Conservation (phyloP, 2,329 filamentous ascomycete genomes). For the Fusarium buharicum region DNA sequence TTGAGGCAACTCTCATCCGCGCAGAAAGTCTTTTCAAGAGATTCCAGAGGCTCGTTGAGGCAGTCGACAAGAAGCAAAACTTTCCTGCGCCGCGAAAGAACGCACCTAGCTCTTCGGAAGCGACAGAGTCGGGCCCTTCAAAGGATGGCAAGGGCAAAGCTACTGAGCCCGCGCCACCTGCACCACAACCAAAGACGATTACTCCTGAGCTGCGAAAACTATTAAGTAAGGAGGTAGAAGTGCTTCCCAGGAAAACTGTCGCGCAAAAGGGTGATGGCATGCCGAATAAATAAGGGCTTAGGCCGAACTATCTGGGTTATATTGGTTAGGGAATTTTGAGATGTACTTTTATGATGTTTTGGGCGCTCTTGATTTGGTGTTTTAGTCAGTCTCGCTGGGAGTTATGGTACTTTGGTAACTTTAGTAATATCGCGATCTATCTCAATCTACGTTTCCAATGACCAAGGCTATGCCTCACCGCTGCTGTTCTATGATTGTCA, state of each 20-base stretch:
- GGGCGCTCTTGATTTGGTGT: constrained; percentile 2
- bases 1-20: constrained; percentile 84
- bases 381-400: constrained; percentile 20
- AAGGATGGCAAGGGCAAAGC: constrained; percentile 51
- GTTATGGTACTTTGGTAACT: constrained; percentile 22
- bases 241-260: constrained; percentile 54
- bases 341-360: constrained; percentile 31
- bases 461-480: too few species aligned
- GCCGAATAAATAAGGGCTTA: constrained; percentile 42
- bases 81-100: constrained; percentile 69
- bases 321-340: not conserved
- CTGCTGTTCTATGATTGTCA: not conserved
- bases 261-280: constrained; percentile 52
- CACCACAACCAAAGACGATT: constrained; percentile 59
- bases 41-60: constrained; percentile 89
- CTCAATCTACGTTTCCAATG: not conserved
- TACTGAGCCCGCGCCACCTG: constrained; percentile 48
- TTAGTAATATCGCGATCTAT: constrained; percentile 1
- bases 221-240: constrained; percentile 60
- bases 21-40: constrained; percentile 89
- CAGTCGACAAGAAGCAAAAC: constrained; percentile 89
- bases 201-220: constrained; percentile 67
- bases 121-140: constrained; percentile 16
- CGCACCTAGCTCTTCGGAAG: constrained; percentile 29
- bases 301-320: not conserved